These are phyloP conservation scores for Chamaecrista fasciculata DNA, from an alignment of 306 rosid species.

Conservation along the genomic window DNA sequence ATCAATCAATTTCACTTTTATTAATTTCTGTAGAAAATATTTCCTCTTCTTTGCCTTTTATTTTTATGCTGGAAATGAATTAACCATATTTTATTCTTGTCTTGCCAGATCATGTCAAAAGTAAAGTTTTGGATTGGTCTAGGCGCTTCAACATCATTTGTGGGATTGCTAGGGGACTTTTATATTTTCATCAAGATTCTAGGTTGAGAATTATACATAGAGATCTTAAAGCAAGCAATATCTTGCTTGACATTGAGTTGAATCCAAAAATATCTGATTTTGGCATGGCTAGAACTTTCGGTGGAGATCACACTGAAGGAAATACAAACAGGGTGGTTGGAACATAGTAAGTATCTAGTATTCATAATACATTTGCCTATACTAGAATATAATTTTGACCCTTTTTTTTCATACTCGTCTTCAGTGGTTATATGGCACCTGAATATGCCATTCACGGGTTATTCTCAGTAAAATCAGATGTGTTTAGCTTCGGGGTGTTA, in stretches of 20 bases:
- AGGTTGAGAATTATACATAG: constrained; percentile 39
- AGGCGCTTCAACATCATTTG: background rate
- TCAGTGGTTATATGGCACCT: constrained; percentile 39
- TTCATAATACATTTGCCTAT: background rate
- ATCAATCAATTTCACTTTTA: background rate
- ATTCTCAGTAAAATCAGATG: constrained; percentile 36
- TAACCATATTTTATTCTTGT: background rate
- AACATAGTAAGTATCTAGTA: constrained; percentile 33
- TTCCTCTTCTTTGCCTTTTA: background rate
- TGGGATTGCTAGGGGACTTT: constrained; percentile 20
- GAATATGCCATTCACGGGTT: constrained; percentile 36
- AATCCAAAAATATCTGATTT: constrained; percentile 37
- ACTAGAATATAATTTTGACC: background rate
- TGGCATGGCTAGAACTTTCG: constrained; percentile 40
- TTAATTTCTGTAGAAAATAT: background rate
- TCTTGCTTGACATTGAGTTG: constrained; percentile 31
- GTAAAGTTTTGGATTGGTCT: constrained; percentile 6
- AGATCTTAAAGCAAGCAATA: constrained; percentile 37
- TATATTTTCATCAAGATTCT: constrained; percentile 32
- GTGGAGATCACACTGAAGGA: constrained; percentile 37
- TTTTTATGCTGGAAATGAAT: background rate
- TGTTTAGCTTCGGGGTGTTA: constrained; percentile 33
- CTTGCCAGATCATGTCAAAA: background rate
- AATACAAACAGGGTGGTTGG: constrained; percentile 36
- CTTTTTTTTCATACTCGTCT: background rate